These are phyloP conservation scores for Saccharata proteae DNA, from an alignment of 2,329 filamentous ascomycete genomes.

Conservation along the genomic window DNA sequence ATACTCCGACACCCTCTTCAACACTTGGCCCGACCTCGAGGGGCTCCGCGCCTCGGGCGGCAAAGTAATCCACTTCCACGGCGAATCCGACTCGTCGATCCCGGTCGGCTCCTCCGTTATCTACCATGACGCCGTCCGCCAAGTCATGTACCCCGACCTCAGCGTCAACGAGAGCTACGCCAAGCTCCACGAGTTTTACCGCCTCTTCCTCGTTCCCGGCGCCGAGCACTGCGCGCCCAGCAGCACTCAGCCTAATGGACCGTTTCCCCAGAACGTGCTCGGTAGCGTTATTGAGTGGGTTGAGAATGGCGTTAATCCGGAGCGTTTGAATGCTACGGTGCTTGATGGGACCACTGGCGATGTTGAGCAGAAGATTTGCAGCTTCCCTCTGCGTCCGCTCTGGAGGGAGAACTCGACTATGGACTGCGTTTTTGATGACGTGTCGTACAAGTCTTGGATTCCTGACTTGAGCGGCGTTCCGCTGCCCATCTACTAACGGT, in stretches of 20 bases:
- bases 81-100: constrained; percentile 41
- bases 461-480: constrained; percentile 29
- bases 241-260: constrained; percentile 14
- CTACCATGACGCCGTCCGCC: constrained; percentile 43
- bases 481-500: constrained; percentile 29
- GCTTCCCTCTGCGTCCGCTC: constrained; percentile 31
- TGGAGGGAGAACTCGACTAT: constrained; percentile 26
- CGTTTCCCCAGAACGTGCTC: constrained; percentile 34
- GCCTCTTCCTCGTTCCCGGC: constrained; percentile 42
- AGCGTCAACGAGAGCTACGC: constrained; percentile 26
- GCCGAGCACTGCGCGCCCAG: constrained; percentile 36
- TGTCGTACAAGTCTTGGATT: constrained; percentile 28
- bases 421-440: constrained; percentile 27
- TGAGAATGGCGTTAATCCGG: constrained; percentile 35
- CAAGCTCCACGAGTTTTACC: constrained; percentile 41
- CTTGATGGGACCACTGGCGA: constrained; percentile 15
- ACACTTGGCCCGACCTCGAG: constrained; percentile 41
- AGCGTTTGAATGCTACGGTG: constrained; percentile 31
- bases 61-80: constrained; percentile 48
- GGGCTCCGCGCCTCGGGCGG: constrained; percentile 38
- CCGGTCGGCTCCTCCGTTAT: constrained; percentile 42
- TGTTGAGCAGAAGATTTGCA: constrained; percentile 28
- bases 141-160: constrained; percentile 35
- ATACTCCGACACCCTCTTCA: constrained; percentile 41
- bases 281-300: constrained; percentile 40